Conservation (phyloP, 805 yeast species). For the Yamadazyma insecticola region DNA sequence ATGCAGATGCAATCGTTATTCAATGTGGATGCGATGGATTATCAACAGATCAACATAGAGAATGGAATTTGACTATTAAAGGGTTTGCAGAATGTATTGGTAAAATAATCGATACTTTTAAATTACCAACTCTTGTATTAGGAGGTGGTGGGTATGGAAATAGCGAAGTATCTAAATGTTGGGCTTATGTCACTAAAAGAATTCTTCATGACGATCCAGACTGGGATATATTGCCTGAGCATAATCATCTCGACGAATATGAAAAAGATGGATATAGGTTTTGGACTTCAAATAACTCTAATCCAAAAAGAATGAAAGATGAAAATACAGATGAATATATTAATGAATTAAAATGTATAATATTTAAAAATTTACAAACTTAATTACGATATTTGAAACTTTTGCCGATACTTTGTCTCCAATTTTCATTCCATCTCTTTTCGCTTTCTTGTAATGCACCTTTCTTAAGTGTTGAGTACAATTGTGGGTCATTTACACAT, state of each 20-base stretch:
- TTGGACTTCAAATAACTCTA: constrained; percentile 36
- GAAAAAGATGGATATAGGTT: constrained; percentile 43
- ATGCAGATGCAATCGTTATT: constrained; percentile 53
- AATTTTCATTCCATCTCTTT: constrained; percentile 69
- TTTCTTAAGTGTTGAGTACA: constrained; percentile 39
- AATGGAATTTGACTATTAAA: constrained; percentile 63
- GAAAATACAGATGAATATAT: constrained; percentile 28
- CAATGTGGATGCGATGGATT: constrained; percentile 78
- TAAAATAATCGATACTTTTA: constrained; percentile 14
- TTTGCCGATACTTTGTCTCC: constrained; percentile 49
- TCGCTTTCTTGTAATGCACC: constrained; percentile 76
- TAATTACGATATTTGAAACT: constrained; percentile 16
- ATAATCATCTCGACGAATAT: constrained; percentile 37
- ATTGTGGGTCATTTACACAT: constrained; percentile 24
- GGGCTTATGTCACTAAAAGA: constrained; percentile 42
- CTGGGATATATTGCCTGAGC: constrained; percentile 52
- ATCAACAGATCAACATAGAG: constrained; percentile 54
- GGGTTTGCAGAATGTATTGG: constrained; percentile 40
- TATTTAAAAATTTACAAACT: constrained; percentile 8
- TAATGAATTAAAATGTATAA: constrained; percentile 8
- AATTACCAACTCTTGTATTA: constrained; percentile 43
- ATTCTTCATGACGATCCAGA: constrained; percentile 15
- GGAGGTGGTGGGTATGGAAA: constrained; percentile 82
- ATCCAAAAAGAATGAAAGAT: constrained; percentile 23
- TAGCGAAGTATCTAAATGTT: constrained; percentile 56